Base-by-base conservation (phyloP, 1,284 basidiomycete genomes). In the Sporisorium reilianum region DNA sequence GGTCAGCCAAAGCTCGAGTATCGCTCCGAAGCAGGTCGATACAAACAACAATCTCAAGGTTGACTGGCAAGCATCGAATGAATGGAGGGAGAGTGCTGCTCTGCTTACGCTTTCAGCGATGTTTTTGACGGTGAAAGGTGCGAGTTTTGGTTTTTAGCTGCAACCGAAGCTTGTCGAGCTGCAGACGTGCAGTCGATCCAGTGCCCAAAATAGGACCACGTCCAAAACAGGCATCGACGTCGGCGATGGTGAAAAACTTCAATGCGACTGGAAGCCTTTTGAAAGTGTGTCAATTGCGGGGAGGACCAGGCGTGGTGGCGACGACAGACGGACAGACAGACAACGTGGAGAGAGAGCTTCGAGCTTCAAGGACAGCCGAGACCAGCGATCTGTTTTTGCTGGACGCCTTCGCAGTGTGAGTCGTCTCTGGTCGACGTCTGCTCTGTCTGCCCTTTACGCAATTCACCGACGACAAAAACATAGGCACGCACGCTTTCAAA, bases 81-180 rank as follows among this genome's bases (percentile, higher is more conserved):
- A 18, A 38, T 38, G 36, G 18, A 18, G 1, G 36, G n/a, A 18
- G 36, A 38, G 3, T 38, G 36, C 7, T 45, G 6, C 44, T 26
- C 6, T 46, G 11, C 25, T 28, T n/a, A n/a, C n/a, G n/a, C n/a
- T n/a, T n/a, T n/a, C n/a, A n/a, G 38, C 18, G 7, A 2, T 20
- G 12, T 32, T 7, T 48, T 30, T 16, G 41, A 20, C 9, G 28
- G 18, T 30, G 30, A 49, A 49, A 11, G 44, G 44, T n/a, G n/a
- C n/a, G 44, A 7, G 2, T 22, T 22, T 22, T 22, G 6, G 4
- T 22, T 42, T 28, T 28, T 5, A 5, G 44, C 34, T 52, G 50
- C 50, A 52, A 28, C 50, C 34, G 50, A 52, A 26, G 38, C 36
- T 40, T 28, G 50, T 52, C 23, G 50, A 40, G 36, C 12, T 52